Conservation (phyloP, 2,329 filamentous ascomycete species). For the Monosporascus sp. region DNA sequence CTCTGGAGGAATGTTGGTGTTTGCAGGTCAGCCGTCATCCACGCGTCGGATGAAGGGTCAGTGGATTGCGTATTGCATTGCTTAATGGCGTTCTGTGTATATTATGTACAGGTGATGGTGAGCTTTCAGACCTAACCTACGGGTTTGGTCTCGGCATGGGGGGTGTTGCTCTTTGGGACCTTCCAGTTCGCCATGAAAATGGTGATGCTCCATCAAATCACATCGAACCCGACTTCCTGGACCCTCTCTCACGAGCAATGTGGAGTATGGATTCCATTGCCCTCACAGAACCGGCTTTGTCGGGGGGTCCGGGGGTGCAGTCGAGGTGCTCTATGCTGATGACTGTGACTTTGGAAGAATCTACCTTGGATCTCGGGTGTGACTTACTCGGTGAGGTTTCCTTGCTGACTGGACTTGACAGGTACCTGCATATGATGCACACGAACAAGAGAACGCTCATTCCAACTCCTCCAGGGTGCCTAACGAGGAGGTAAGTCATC, state of each 20-base stretch:
- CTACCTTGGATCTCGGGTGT: neutral
- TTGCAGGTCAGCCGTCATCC: neutral
- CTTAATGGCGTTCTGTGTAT: neutral
- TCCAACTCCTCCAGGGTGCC: no score
- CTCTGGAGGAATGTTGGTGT: neutral
- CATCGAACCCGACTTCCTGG: neutral
- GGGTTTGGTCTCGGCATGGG: neutral
- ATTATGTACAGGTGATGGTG: neutral
- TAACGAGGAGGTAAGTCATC: no score
- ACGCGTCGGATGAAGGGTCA: neutral
- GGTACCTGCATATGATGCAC: neutral
- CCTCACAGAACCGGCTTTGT: neutral
- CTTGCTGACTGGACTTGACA: neutral
- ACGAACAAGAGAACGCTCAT: no score
- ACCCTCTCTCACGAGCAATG: neutral
- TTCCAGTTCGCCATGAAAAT: neutral
- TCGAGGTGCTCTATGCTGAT: slow-evolving; percentile 1
- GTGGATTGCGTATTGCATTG: no score
- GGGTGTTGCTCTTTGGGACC: neutral
- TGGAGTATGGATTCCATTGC: neutral
- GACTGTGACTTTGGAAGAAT: neutral
- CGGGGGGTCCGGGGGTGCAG: neutral
- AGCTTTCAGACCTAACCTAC: no score
- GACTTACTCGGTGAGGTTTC: neutral
- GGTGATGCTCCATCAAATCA: neutral